A percentile compares a stretch with the other conserved stretches of the same genome.
These are phyloP conservation scores for Xylaria sp. DNA, from an alignment of 2,329 filamentous ascomycete genomes.

Conservation along the genomic window DNA sequence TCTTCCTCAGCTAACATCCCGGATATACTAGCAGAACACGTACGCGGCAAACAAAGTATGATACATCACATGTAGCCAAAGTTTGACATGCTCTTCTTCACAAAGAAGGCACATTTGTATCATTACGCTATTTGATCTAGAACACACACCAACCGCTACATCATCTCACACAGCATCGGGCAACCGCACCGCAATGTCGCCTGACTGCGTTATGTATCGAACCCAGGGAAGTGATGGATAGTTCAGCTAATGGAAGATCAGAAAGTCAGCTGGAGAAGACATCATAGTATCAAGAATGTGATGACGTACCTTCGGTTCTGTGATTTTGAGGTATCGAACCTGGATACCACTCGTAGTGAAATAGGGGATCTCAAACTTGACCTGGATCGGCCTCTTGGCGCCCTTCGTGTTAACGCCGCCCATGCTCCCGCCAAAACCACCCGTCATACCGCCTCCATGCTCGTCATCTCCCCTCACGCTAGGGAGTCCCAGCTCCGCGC, in stretches of 20 bases:
- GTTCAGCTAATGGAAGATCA: constrained; percentile 77
- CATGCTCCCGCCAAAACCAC: constrained; percentile 96
- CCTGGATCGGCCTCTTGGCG: constrained; percentile 92
- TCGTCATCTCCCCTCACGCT: constrained; percentile 96
- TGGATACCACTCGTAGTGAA: constrained; percentile 99
- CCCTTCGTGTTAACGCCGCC: constrained; percentile 89
- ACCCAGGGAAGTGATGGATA: constrained; percentile 98
- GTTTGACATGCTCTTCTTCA: neutral
- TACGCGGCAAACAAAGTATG: constrained; percentile 16
- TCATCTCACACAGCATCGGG: constrained; percentile 79
- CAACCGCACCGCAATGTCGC: constrained; percentile 93
- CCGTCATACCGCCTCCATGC: constrained; percentile 96
- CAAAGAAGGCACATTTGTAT: constrained; percentile 32
- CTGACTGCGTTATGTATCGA: constrained; percentile 97
- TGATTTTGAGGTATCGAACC: constrained; percentile 98
- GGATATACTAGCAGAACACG: neutral
- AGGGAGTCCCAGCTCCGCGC: constrained; percentile 91
- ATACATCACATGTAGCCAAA: constrained; percentile 42
- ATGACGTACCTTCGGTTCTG: constrained; percentile 91
- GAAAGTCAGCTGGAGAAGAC: constrained; percentile 30
- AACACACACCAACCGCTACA: neutral
- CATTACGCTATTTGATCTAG: constrained; percentile 42
- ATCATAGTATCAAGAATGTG: neutral
- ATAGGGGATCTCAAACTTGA: constrained; percentile 99
- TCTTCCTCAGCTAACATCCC: neutral